These are phyloP conservation scores for Chaetomium cochliodes DNA, from an alignment of 495 filamentous ascomycete species.

Conservation along the genomic window DNA sequence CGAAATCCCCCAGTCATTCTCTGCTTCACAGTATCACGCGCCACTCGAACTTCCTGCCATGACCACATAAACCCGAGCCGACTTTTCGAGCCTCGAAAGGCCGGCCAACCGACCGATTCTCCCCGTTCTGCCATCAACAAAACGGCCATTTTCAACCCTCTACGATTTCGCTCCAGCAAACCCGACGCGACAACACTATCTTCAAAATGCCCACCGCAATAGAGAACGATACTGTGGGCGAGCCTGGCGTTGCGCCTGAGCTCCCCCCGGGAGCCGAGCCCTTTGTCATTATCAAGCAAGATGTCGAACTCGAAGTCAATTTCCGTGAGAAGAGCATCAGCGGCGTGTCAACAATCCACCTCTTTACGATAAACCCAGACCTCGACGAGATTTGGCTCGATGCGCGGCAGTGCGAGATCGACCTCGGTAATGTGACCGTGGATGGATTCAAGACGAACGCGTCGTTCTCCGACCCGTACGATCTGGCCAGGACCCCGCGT, in stretches of 20 bases:
- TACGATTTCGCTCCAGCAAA: background rate
- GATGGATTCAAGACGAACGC: conserved; percentile 63
- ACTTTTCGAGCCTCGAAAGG: conserved; percentile 20
- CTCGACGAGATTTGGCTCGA: conserved; percentile 73
- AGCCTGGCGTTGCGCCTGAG: conserved; percentile 16
- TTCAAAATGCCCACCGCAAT: conserved; percentile 17
- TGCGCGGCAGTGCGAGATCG: conserved; percentile 80
- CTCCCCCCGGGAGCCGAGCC: conserved; percentile 24
- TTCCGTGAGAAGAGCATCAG: conserved; percentile 70
- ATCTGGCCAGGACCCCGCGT: conserved; percentile 61
- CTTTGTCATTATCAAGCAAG: conserved; percentile 69
- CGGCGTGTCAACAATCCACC: conserved; percentile 76
- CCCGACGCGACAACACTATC: background rate
- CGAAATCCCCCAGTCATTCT: background rate
- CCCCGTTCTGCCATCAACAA: background rate
- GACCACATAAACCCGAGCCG: conserved; percentile 19
- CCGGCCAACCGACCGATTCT: conserved; percentile 11
- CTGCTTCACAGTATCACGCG: conserved; percentile 1
- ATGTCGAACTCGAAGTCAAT: conserved; percentile 83
- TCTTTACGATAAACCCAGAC: conserved; percentile 66
- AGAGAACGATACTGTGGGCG: conserved; percentile 16
- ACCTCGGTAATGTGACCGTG: conserved; percentile 59
- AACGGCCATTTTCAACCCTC: background rate
- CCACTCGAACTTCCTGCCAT: conserved; percentile 13
- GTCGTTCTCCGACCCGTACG: conserved; percentile 74